A percentile compares a stretch with the other conserved stretches of the same genome.
These are phyloP conservation scores for Strobilomyces dryophilus DNA, from an alignment of 768 basidiomycete genomes.

Conservation along the genomic window DNA sequence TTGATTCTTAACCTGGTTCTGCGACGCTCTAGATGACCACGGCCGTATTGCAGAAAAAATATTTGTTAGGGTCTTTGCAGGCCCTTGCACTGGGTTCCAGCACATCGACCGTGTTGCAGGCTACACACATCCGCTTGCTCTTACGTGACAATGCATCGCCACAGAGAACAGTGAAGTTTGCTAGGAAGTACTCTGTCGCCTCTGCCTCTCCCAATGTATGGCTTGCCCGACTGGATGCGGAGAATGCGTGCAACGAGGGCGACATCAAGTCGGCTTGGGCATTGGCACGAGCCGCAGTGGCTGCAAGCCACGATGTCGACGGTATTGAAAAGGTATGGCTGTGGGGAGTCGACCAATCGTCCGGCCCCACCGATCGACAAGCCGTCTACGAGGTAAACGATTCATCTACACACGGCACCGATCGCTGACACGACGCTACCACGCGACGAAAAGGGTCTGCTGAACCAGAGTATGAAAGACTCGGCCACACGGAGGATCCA, in stretches of 20 bases:
- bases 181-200: constrained; percentile 44
- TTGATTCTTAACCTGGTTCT: background rate
- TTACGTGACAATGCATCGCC: constrained; percentile 22
- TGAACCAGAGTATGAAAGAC: constrained; percentile 45
- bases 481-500: constrained; percentile 39
- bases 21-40: background rate
- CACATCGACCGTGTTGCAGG: constrained; percentile 30
- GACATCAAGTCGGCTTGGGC: constrained; percentile 37
- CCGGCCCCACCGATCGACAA: constrained; percentile 14
- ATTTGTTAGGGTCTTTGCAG: constrained; percentile 46
- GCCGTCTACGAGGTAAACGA: constrained; percentile 33
- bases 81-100: constrained; percentile 26
- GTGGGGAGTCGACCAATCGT: constrained; percentile 43
- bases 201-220: constrained; percentile 44
- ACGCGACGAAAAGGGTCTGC: constrained; percentile 33
- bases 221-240: constrained; percentile 48
- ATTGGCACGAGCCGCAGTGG: constrained; percentile 40
- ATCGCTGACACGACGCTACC: constrained; percentile 1
- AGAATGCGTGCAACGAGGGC: constrained; percentile 27
- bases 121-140: constrained; percentile 36
- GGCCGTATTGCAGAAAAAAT: constrained; percentile 42
- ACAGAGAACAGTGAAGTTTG: constrained; percentile 35
- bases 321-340: constrained; percentile 45
- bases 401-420: background rate
- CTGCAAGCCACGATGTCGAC: constrained; percentile 13